A percentile compares a stretch with the other conserved stretches of the same genome.
Conservation (phyloP, 495 filamentous ascomycete species). For the Stereocaulon alpinum region DNA sequence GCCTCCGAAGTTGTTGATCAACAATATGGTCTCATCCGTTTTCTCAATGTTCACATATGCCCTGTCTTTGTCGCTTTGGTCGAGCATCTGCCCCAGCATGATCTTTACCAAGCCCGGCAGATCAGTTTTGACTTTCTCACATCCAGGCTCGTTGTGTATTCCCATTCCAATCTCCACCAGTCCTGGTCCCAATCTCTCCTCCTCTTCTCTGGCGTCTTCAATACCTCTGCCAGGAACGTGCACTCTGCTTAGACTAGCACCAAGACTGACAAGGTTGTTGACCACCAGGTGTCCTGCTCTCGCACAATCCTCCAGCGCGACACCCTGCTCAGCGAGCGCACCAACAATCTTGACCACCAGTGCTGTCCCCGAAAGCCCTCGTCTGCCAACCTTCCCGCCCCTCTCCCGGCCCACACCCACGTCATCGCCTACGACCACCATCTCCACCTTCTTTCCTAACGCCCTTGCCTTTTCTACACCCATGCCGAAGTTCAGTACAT, state of each 20-base stretch:
- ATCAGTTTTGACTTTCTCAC: constrained; percentile 54
- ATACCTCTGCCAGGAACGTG: constrained; percentile 73
- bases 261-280: constrained; percentile 74
- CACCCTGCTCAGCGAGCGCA: constrained; percentile 68
- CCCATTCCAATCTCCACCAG: constrained; percentile 90
- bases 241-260: constrained; percentile 76
- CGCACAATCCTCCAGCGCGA: constrained; percentile 54
- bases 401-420: constrained; percentile 77
- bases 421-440: constrained; percentile 94
- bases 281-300: constrained; percentile 61
- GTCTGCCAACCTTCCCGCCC: constrained; percentile 81
- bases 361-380: constrained; percentile 86
- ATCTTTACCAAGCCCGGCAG: constrained; percentile 60
- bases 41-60: constrained; percentile 60
- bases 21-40: constrained; percentile 55
- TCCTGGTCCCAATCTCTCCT: constrained; percentile 41
- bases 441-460: constrained; percentile 68
- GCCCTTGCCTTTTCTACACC: constrained; percentile 87
- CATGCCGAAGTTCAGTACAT: constrained; percentile 92
- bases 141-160: constrained; percentile 93
- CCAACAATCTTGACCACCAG: constrained; percentile 83
- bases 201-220: constrained; percentile 41
- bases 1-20: constrained; percentile 93
- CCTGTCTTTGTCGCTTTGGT: constrained; percentile 67
- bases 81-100: constrained; percentile 76